Conservation (phyloP, 2,329 filamentous ascomycete genomes). For the Aureobasidium uvarum region DNA sequence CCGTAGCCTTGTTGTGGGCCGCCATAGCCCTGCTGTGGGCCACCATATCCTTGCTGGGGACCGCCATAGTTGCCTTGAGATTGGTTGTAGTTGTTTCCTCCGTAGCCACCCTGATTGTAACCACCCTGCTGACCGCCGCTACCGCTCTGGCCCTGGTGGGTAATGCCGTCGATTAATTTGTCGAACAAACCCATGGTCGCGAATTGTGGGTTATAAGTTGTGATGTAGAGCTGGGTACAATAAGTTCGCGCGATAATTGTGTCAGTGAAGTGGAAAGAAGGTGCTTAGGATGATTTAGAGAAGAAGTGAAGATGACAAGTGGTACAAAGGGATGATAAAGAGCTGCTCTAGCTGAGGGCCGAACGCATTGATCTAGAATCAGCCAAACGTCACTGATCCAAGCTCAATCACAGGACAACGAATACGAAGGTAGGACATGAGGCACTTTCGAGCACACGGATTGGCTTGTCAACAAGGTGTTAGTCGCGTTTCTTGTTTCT, state of each 20-base stretch:
- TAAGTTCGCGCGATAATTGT: not conserved
- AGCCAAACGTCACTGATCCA: not conserved
- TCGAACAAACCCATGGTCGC: constrained; percentile 34
- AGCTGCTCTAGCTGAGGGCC: constrained; percentile 3
- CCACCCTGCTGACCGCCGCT: constrained; percentile 29
- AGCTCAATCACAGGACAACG: constrained; percentile 2
- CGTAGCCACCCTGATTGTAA: constrained; percentile 5
- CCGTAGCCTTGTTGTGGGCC: not conserved
- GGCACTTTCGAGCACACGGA: constrained; percentile 6
- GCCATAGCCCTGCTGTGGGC: constrained; percentile 28
- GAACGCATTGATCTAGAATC: constrained; percentile 13
- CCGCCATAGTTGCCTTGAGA: constrained; percentile 24
- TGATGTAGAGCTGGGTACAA: not conserved
- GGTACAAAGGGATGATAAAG: constrained; percentile 8
- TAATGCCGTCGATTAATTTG: constrained; percentile 36
- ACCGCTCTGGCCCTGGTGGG: constrained; percentile 25
- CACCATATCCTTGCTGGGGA: constrained; percentile 29
- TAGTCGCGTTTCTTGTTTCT: constrained; percentile 1
- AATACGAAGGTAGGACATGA: constrained; percentile 10
- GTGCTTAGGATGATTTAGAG: not conserved
- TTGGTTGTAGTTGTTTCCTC: constrained; percentile 18
- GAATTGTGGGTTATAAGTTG: not conserved
- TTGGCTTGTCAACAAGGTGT: constrained; percentile 8
- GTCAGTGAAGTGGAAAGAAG: not conserved
- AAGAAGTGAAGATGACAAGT: not conserved